Evolutionary conservation across 176 grass and related monocot genomes (phyloP).

Genomic region (Eleusine coracana): DNA sequence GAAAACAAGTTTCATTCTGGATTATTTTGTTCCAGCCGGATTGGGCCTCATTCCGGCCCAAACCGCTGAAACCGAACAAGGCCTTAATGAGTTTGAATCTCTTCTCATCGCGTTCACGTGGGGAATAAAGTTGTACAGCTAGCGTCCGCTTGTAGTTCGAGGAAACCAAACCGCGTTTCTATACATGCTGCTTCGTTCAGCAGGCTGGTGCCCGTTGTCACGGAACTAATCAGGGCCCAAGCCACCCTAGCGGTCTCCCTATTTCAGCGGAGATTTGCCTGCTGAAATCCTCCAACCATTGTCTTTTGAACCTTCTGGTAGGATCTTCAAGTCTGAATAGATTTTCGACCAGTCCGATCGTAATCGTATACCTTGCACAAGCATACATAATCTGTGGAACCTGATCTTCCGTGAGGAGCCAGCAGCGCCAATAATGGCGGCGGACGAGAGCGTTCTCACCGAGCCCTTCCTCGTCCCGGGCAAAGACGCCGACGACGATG

Average conservation of each 20-base stretch:
- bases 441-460: not conserved
- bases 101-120: not conserved
- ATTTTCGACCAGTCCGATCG: not conserved
- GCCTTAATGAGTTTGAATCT: too few relatives aligned
- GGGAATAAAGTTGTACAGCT: not conserved
- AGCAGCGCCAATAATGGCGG: not conserved
- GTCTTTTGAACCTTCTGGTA: not conserved
- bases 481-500: not conserved
- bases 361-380: not conserved
- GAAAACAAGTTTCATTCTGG: too few relatives aligned
- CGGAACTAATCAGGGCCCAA: too few relatives aligned
- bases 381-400: not conserved
- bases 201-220: too few relatives aligned
- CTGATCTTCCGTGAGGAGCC: not conserved
- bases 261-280: not conserved
- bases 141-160: too few relatives aligned
- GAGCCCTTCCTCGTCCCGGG: not conserved
- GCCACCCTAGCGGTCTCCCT: not conserved
- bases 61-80: too few relatives aligned
- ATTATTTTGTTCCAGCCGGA: too few relatives aligned
- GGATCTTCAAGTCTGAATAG: not conserved
- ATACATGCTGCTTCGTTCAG: too few relatives aligned
- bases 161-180: too few relatives aligned
- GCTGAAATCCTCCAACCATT: not conserved
- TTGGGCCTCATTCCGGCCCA: too few relatives aligned